These are phyloP conservation scores for Pseudonitzschia multiseries DNA, from an alignment of 108 stramenopile species.

Conservation along the genomic window DNA sequence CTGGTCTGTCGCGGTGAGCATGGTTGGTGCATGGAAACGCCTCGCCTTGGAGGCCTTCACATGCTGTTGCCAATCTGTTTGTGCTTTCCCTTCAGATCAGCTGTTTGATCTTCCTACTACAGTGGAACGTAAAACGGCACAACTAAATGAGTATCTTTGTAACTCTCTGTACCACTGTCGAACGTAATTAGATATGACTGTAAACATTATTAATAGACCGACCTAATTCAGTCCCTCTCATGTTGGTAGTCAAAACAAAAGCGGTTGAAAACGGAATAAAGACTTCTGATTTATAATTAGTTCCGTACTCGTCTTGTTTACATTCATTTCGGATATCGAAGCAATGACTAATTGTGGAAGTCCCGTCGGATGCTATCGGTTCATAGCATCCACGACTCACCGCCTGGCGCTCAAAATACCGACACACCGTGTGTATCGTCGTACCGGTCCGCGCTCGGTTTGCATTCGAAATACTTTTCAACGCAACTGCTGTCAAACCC, in stretches of 20 bases:
- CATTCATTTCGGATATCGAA: too few relatives aligned
- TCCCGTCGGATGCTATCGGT: background rate
- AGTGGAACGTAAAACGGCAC: background rate
- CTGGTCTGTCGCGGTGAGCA: background rate
- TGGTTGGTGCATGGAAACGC: background rate
- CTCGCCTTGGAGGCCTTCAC: background rate
- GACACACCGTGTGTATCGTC: too few relatives aligned
- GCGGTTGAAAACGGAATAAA: too few relatives aligned
- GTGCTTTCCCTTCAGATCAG: background rate
- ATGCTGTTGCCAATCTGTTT: conserved; percentile 7
- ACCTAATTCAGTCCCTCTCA: too few relatives aligned
- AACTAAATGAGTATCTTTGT: background rate
- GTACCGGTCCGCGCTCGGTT: too few relatives aligned
- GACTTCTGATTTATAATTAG: too few relatives aligned
- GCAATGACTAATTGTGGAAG: too few relatives aligned
- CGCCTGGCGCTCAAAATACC: background rate
- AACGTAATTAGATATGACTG: background rate
- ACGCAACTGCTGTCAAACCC: too few relatives aligned
- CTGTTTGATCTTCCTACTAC: conserved; percentile 16
- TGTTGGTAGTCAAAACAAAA: too few relatives aligned
- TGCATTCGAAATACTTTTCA: too few relatives aligned
- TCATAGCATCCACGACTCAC: background rate
- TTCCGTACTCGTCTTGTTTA: too few relatives aligned
- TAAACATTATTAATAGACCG: too few relatives aligned
- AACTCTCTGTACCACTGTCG: background rate